Evolutionary conservation across 768 basidiomycete genomes (phyloP).

Genomic region (Baorangia bicolor): DNA sequence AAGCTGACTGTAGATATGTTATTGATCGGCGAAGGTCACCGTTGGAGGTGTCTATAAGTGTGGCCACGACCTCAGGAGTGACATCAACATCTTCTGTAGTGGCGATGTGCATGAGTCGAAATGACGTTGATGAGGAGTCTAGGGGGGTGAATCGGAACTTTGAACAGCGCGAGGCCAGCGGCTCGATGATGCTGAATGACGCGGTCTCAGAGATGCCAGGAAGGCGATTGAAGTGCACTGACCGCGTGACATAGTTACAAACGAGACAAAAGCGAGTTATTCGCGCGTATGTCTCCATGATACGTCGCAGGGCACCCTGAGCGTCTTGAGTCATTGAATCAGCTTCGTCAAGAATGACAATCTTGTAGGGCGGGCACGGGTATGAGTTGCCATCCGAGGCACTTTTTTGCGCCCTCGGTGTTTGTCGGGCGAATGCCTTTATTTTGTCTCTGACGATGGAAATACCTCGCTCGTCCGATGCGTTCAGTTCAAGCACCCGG

Average conservation of each 20-base stretch:
- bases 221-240: constrained; percentile 17
- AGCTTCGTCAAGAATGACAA: constrained; percentile 97
- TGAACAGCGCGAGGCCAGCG: constrained; percentile 96
- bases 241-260: constrained; percentile 99
- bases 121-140: constrained; percentile 70
- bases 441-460: constrained; percentile 96
- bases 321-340: constrained; percentile 99
- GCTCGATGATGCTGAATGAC: constrained; percentile 86
- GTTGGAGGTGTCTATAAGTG: constrained; percentile 76
- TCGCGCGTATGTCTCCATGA: constrained; percentile 98
- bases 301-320: constrained; percentile 93
- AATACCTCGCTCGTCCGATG: constrained; percentile 98
- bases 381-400: constrained; percentile 82
- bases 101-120: constrained; percentile 80
- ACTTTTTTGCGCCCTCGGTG: constrained; percentile 72
- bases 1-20: constrained; percentile 95
- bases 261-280: constrained; percentile 98
- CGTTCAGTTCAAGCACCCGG: constrained; percentile 95
- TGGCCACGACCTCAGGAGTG: constrained; percentile 56
- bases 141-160: constrained; percentile 98
- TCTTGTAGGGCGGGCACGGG: constrained; percentile 97
- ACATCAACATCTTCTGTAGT: constrained; percentile 66
- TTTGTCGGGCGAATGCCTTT: constrained; percentile 95
- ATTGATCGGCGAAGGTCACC: constrained; percentile 97
- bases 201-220: neutral